Base-by-base conservation (phyloP, 257 asterid species). In the Petrea volubilis region DNA sequence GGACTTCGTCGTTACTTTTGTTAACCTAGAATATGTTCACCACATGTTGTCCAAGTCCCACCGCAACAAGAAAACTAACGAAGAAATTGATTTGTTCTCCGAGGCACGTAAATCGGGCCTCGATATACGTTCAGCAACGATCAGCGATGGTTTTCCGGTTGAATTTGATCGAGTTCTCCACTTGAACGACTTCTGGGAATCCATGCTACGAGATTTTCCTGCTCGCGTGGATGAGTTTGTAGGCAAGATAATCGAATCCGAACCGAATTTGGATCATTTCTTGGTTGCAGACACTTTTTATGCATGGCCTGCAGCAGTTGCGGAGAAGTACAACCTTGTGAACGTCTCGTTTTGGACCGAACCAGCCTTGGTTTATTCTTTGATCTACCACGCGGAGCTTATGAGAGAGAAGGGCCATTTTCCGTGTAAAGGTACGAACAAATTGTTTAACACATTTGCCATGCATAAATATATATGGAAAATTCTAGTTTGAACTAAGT, bases 1-100 rank as follows among this genome's bases (percentile, higher is more conserved):
- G 9, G 92, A 86, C 29, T 80, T 87, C 68, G 18, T 83, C 29
- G 31, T 90, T 64, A 85, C 95, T 6, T 86, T 86, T 57, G 87
- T 84, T 6, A 85, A 84, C 27, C 81, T 88, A n/a, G 75, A 90
- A 52, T 74, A 78, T 23, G 71, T 85, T 36, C 92, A 89, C 66
- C 76, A 79, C 10, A 80, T 74, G 38, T 49, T 85, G 55, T 80
- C 92, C 5, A 50, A 67, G 21, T 59, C 86, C 28, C 79, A 50
- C 31, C 23, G n/a, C 46, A 18, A 21, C 12, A 24, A 12, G 5
- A 38, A 52, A 18, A 50, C 57, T 7, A 8, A 18, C 0, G 3
- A 0, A 7, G 36, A 28, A 11, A 27, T 46, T 7, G 86, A 81
- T 40, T 58, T 78, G 1, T 83, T 86, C 31, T 46, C 81, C 0